phyloP scores from a whole-genome alignment of 2,329 filamentous ascomycete genomes.

The Harringtonia aguacate region DNA sequence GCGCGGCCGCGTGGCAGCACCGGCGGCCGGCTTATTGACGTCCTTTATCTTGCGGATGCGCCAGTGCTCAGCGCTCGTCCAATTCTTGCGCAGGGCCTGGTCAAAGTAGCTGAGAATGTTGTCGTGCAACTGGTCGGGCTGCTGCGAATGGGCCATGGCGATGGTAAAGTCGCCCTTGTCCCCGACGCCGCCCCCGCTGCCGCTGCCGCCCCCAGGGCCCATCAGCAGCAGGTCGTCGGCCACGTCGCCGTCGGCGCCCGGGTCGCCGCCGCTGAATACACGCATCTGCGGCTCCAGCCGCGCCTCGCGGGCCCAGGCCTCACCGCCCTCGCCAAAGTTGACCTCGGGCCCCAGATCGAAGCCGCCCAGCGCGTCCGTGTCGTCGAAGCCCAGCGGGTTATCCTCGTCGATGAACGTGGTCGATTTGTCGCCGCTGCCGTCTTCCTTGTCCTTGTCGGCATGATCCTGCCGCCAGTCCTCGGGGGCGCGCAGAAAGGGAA shows the following conservation, averaged over 20 bases:
- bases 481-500: slow-evolving; percentile 81
- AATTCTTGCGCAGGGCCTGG: slow-evolving; percentile 91
- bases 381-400: slow-evolving; percentile 71
- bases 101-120: slow-evolving; percentile 98
- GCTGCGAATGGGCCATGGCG: slow-evolving; percentile 61
- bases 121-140: slow-evolving; percentile 65
- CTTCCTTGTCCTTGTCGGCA: slow-evolving; percentile 42
- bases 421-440: slow-evolving; percentile 52
- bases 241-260: slow-evolving; percentile 34
- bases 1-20: slow-evolving; percentile 50
- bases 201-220: slow-evolving; percentile 40
- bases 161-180: slow-evolving; percentile 62
- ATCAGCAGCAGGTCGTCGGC: slow-evolving; percentile 44
- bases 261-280: slow-evolving; percentile 54
- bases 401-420: slow-evolving; percentile 82
- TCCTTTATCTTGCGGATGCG: slow-evolving; percentile 89
- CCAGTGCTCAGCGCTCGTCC: slow-evolving; percentile 98
- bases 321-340: slow-evolving; percentile 90
- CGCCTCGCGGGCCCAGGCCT: slow-evolving; percentile 88
- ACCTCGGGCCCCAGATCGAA: slow-evolving; percentile 63
- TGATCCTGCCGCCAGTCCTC: slow-evolving; percentile 76
- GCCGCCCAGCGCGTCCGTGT: slow-evolving; percentile 63
- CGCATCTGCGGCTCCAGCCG: slow-evolving; percentile 79
- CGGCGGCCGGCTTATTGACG: slow-evolving; percentile 17
- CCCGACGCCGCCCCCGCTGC: slow-evolving; percentile 46